Base-by-base conservation (phyloP, 108 stramenopile genomes). In the Parietichytrium sp. region DNA sequence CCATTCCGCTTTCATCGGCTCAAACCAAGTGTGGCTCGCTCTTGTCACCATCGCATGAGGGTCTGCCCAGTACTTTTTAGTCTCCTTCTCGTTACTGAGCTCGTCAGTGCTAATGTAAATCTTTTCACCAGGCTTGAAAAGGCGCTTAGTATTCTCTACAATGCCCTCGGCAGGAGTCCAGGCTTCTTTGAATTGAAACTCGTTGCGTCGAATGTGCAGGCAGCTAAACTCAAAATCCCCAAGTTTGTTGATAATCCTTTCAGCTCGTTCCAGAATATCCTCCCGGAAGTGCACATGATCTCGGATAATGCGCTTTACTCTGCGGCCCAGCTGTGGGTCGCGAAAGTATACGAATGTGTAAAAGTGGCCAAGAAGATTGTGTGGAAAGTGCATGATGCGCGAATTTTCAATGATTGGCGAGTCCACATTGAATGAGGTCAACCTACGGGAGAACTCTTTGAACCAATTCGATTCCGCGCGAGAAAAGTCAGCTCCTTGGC, bases 261-360 rank as follows among this genome's bases (percentile, higher is more conserved):
- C 61, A 8, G 61, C 61, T 8, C 36, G 61, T 25, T 72, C 61
- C 10, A 72, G 15, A 38, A 72, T 72, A 16, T 72, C 61, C 61
- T 72, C 61, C 38, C 61, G 61, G 45, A 72, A 72, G 61, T 72
- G 61, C 6, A 72, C 45, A 25, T 72, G 61, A 42, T 72, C 61
- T 10, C 61, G 61, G 2, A 72, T 72, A 27, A 72, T 72, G 2
- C 61, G 61, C 61, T 72, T 72, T 23, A 72, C 61, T 13, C 61
- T 33, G 20, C 61, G 29, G 6, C 61, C 61, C 61, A 23, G 33
- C 20, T 72, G 61, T n/a, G 61, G 61, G 61, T 72, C 61, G 6
- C 61, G 61, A 72, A 72, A 72, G 61, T 72, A 72, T 15, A 72
- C 61, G 38, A 72, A 45, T 15, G 61, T 72, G 20, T 72, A 72